These are phyloP conservation scores for Fusarium ramigenum DNA, from an alignment of 2,329 filamentous ascomycete species.

Conservation along the genomic window DNA sequence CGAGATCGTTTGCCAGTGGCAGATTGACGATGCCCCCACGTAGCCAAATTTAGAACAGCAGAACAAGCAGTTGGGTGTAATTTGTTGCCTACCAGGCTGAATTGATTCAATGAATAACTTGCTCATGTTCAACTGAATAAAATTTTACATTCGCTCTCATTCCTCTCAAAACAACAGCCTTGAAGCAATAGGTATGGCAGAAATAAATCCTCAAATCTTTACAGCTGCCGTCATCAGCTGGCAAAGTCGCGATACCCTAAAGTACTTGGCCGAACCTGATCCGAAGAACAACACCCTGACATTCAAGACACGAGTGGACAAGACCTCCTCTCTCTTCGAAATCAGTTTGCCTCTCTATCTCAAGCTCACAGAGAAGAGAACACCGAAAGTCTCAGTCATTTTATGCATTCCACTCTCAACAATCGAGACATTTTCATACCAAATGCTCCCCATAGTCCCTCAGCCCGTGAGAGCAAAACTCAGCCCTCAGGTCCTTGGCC, in stretches of 20 bases:
- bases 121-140: fast-evolving
- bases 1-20: background rate
- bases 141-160: background rate
- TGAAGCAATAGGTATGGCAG: background rate
- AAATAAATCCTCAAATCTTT: background rate
- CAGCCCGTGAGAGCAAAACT: background rate
- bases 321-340: fast-evolving
- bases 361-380: background rate
- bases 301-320: background rate
- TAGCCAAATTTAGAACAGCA: background rate
- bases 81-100: background rate
- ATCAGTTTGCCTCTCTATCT: background rate
- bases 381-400: no score
- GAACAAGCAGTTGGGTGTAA: background rate
- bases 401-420: background rate
- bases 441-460: background rate
- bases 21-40: background rate
- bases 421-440: fast-evolving
- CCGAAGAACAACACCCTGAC: fast-evolving
- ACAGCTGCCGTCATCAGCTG: background rate
- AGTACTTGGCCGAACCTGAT: background rate
- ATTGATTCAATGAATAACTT: background rate
- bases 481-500: fast-evolving
- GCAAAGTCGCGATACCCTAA: background rate
- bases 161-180: background rate